Evolutionary conservation across 176 grass and related monocot species (phyloP), one percentile per base, ranked within the genome.

Genomic region (Musa acuminata): DNA sequence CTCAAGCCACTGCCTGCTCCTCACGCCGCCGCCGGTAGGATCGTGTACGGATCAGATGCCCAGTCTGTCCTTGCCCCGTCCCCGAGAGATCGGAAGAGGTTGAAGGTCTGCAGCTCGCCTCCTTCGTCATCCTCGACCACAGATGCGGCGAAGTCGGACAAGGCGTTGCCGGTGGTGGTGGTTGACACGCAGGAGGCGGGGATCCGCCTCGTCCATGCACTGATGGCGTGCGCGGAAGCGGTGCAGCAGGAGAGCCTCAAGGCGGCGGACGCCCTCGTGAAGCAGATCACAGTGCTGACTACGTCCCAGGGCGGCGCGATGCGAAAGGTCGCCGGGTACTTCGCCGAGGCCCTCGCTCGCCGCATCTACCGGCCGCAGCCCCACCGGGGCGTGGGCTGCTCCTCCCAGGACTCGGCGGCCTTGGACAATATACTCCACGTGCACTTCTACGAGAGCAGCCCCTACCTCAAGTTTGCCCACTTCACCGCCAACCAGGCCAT

Each of bases 241-340:
- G 49, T 71, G 35, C 48, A 71, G 21, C 69, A 71, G 49, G 69
- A 51, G 27, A 71, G 51, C 69, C 69, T 71, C 69, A 50, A 71
- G 69, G 69, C 35, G 8, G 69, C 69, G 14, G 69, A 71, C 48
- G 13, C 69, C 19, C 69, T 71, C 19, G 49, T 71, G 69, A 71
- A 71, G 69, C 35, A 71, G 49, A 71, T 71, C 14, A 20, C 69
- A 1, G 48, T 71, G 20, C 69, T 71, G 16, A 43, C 49, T 5
- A 43, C 69, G 7, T 71, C 69, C 35, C 69, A 71, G 49, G 69
- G 69, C 69, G 69, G 69, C 69, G 69, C 69, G 19, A 71, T 71
- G 69, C 69, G 69, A 35, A 71, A 71, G 49, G 69, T 71, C 13
- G 69, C 69, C 35, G 69, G 19, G 1, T 71, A 71, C 49, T 71